Conservation (phyloP, 495 filamentous ascomycete species). For the Chaetomium cochliodes region DNA sequence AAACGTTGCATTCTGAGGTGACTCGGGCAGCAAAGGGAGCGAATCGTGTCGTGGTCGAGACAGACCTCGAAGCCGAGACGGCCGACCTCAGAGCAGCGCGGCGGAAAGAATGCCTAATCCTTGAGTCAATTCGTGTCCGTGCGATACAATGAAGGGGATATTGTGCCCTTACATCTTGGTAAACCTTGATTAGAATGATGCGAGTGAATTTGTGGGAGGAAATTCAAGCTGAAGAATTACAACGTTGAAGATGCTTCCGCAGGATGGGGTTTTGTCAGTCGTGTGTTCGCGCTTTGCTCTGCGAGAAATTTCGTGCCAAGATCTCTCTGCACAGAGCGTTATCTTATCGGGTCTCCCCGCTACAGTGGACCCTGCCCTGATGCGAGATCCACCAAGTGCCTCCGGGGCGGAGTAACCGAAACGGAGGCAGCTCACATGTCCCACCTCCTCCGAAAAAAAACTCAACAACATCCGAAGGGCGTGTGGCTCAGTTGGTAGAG, state of each 20-base stretch:
- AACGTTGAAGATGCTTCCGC: not conserved
- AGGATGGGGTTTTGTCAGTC: not conserved
- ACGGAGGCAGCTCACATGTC: not conserved
- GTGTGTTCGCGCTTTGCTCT: slow-evolving; percentile 3
- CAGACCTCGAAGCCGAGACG: slow-evolving; percentile 48
- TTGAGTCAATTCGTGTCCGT: slow-evolving; percentile 1
- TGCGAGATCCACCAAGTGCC: too few relatives aligned
- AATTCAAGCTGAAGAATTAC: not conserved
- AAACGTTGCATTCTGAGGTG: slow-evolving; percentile 25
- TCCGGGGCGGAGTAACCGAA: too few relatives aligned
- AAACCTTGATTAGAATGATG: not conserved
- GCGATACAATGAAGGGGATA: not conserved
- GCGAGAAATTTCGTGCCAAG: slow-evolving; percentile 20
- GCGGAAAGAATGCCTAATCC: slow-evolving; percentile 54
- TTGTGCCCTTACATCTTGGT: slow-evolving; percentile 13
- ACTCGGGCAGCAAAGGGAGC: slow-evolving; percentile 34
- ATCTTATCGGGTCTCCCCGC: not conserved
- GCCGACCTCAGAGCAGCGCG: slow-evolving; percentile 58
- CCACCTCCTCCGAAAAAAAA: not conserved
- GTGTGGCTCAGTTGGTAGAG: slow-evolving; percentile 29
- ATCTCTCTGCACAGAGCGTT: not conserved
- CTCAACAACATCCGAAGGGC: slow-evolving; percentile 12
- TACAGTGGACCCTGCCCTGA: too few relatives aligned
- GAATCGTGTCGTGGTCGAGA: slow-evolving; percentile 44
- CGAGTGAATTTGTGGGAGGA: not conserved